These are phyloP conservation scores for Microbotryum silenes-acaulis DNA, from an alignment of 1,284 basidiomycete genomes.

Conservation along the genomic window DNA sequence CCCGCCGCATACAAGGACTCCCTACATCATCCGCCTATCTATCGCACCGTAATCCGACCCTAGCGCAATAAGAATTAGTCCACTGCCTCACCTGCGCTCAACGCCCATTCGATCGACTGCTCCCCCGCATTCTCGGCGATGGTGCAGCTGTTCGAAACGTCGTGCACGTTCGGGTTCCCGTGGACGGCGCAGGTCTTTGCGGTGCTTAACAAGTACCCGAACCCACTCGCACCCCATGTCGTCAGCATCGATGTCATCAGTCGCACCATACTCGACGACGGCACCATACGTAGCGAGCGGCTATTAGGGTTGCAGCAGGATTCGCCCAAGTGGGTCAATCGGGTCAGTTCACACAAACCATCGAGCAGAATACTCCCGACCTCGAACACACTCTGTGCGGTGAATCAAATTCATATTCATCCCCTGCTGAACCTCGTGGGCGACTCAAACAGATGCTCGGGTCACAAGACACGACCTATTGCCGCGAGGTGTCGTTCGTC, in stretches of 20 bases:
- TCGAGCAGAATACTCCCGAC: too few species aligned
- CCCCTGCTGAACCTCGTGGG: background rate
- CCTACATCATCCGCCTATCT: too few species aligned
- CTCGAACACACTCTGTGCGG: background rate
- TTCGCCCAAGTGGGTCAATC: constrained; percentile 26
- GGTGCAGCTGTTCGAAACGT: constrained; percentile 27
- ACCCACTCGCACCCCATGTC: constrained; percentile 89
- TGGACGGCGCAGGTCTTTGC: constrained; percentile 87
- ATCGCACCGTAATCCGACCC: too few species aligned
- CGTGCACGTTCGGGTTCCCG: constrained; percentile 20
- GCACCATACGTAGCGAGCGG: constrained; percentile 30
- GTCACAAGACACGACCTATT: constrained; percentile 26
- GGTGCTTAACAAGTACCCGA: constrained; percentile 93
- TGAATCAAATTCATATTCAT: background rate
- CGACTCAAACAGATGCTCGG: constrained; percentile 20
- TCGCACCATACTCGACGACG: constrained; percentile 22
- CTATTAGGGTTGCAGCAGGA: constrained; percentile 29
- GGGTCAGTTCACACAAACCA: constrained; percentile 11
- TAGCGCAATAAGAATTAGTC: too few species aligned
- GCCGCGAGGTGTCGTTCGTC: constrained; percentile 30
- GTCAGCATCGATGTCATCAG: constrained; percentile 42
- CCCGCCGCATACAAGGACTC: too few species aligned
- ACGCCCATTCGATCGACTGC: background rate
- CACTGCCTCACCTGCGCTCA: too few species aligned
- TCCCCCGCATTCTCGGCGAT: background rate